These are phyloP conservation scores for Atkinsonella texensis DNA, from an alignment of 2,329 filamentous ascomycete genomes.

Conservation along the genomic window DNA sequence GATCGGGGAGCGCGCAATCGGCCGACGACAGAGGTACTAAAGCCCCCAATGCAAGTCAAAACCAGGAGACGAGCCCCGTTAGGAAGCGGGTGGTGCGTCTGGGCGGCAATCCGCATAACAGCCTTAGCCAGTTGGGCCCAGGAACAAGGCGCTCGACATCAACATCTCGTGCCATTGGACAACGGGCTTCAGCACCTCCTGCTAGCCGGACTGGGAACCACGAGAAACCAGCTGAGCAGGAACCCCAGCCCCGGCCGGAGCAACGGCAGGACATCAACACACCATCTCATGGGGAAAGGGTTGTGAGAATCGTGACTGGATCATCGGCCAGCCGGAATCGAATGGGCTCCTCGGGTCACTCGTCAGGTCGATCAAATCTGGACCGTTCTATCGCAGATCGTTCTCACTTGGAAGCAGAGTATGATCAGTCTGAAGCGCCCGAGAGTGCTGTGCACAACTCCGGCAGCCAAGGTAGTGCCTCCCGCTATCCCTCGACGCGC, in stretches of 20 bases:
- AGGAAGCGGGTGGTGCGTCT: conserved; percentile 47
- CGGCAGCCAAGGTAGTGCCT: conserved; percentile 38
- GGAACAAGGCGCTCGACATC: conserved; percentile 39
- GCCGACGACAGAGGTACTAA: conserved; percentile 12
- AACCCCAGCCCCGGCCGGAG: conserved; percentile 18
- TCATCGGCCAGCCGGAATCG: conserved; percentile 35
- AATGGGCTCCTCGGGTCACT: conserved; percentile 23
- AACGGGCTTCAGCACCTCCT: conserved; percentile 17
- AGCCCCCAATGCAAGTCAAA: conserved; percentile 12
- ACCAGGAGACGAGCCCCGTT: conserved; percentile 38
- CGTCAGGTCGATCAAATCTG: conserved; percentile 22
- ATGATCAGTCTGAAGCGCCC: conserved; percentile 35
- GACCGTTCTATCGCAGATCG: conserved; percentile 23
- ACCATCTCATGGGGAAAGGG: conserved; percentile 36
- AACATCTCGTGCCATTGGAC: conserved; percentile 24
- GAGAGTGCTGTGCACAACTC: conserved; percentile 37
- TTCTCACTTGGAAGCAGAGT: conserved; percentile 29
- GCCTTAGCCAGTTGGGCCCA: conserved; percentile 27
- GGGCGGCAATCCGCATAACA: conserved; percentile 37
- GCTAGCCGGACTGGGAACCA: conserved; percentile 28
- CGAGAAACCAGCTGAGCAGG: conserved; percentile 30
- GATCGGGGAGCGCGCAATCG: conserved; percentile 35
- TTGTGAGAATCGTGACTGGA: conserved; percentile 42
- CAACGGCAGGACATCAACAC: conserved; percentile 37
- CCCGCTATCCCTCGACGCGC: conserved; percentile 38